Evolutionary conservation across 305 asterid genomes (phyloP).

Genomic region (Fraxinus latifolia): DNA sequence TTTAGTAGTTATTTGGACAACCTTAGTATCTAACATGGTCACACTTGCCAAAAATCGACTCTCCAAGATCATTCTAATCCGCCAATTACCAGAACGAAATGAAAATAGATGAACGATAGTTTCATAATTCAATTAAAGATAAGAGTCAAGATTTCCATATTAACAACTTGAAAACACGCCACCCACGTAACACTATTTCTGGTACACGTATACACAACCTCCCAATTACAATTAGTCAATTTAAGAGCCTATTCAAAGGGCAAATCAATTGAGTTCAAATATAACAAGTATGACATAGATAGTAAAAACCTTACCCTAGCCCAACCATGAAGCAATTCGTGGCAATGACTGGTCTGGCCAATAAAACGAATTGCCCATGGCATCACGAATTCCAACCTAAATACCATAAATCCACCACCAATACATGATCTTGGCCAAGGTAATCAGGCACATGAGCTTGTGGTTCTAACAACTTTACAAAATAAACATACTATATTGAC

Average conservation of each 20-base stretch:
- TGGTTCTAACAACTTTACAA: constrained; percentile 24
- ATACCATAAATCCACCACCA: not conserved
- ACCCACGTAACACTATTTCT: not conserved
- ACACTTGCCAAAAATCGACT: not conserved
- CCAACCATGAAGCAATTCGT: not conserved
- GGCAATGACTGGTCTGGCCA: not conserved
- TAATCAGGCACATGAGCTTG: not conserved
- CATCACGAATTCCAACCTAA: not conserved
- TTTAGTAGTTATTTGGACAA: not conserved
- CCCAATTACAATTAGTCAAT: not conserved
- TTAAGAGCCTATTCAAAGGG: not conserved
- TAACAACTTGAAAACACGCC: not conserved
- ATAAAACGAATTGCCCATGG: not conserved
- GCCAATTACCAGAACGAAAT: not conserved
- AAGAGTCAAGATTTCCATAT: not conserved
- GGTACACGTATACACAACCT: not conserved
- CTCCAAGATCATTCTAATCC: not conserved
- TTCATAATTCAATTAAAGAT: not conserved
- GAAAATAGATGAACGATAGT: not conserved
- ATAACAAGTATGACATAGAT: not conserved
- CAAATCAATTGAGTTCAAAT: not conserved
- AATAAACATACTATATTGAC: constrained; percentile 43
- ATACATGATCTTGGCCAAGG: not conserved
- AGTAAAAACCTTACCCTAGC: not conserved
- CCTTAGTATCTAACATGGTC: not conserved